Percentiles rank a stretch among this genome's conserved stretches.
Conservation (phyloP, 2,329 filamentous ascomycete species). For the Scedosporium dehoogii region DNA sequence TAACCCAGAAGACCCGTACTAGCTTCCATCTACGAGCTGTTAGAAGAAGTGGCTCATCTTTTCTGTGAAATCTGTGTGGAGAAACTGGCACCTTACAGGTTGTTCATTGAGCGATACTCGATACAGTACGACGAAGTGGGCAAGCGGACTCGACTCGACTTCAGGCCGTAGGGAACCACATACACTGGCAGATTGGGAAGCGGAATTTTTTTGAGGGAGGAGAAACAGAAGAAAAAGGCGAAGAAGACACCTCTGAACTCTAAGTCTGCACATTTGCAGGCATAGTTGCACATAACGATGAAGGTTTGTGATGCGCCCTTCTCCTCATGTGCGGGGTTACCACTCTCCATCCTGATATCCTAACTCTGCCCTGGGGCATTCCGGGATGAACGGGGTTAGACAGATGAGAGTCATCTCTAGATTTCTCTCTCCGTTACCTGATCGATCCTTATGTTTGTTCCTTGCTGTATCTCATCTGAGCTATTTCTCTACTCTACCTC, state of each 20-base stretch:
- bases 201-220: background rate
- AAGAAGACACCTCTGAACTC: background rate
- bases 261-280: background rate
- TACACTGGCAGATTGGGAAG: background rate
- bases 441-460: background rate
- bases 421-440: too few relatives aligned
- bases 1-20: too few relatives aligned
- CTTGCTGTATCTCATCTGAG: background rate
- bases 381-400: too few relatives aligned
- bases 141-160: too few relatives aligned
- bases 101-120: too few relatives aligned
- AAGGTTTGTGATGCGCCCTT: background rate
- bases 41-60: too few relatives aligned
- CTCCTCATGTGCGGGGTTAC: background rate
- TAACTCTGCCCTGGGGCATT: background rate
- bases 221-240: background rate
- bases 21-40: too few relatives aligned
- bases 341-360: background rate
- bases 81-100: background rate
- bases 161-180: too few relatives aligned
- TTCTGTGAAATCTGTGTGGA: too few relatives aligned
- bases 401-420: too few relatives aligned
- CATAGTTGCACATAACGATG: background rate
- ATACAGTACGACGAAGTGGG: too few relatives aligned
- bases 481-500: background rate